Percentiles rank a stretch among this genome's conserved stretches.
These are phyloP conservation scores for Ustulina deusta DNA, from an alignment of 2,329 filamentous ascomycete species.

Conservation along the genomic window DNA sequence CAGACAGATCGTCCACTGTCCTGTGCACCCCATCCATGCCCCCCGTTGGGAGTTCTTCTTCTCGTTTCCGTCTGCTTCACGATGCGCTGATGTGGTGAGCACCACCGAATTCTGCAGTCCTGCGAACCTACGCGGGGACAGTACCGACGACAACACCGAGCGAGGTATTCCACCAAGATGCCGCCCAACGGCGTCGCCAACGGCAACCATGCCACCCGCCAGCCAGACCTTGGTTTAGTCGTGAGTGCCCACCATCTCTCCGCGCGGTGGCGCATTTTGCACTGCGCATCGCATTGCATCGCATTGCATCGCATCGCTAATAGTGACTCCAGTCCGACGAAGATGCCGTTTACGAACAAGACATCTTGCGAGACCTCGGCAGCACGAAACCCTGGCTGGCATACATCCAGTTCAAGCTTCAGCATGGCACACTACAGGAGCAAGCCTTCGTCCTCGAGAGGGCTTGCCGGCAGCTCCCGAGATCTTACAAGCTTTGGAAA, in stretches of 20 bases:
- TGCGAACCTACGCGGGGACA: conserved; percentile 40
- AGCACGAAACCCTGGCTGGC: conserved; percentile 95
- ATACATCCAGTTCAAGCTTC: conserved; percentile 90
- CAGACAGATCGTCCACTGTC: conserved; percentile 13
- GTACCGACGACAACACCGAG: conserved; percentile 33
- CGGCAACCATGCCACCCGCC: conserved; percentile 50
- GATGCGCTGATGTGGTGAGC: conserved; percentile 41
- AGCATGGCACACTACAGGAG: conserved; percentile 86
- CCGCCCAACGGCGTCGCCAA: conserved; percentile 50
- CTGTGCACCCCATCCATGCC: conserved; percentile 13
- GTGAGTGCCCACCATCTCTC: conserved; percentile 49
- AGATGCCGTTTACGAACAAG: conserved; percentile 96
- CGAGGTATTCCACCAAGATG: conserved; percentile 45
- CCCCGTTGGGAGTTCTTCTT: conserved; percentile 18
- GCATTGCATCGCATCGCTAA: conserved; percentile 40
- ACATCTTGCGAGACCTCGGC: conserved; percentile 85
- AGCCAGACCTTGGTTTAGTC: conserved; percentile 62
- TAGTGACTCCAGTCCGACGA: conserved; percentile 74
- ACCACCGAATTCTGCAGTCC: conserved; percentile 31
- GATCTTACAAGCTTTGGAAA: conserved; percentile 99
- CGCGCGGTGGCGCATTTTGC: conserved; percentile 14
- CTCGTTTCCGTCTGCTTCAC: conserved; percentile 23
- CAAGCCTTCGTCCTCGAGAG: conserved; percentile 90
- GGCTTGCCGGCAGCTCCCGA: conserved; percentile 87
- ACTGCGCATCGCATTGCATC: background rate